phyloP scores from a whole-genome alignment of 2,329 filamentous ascomycete species.

The Cladosporium oxysporum region DNA sequence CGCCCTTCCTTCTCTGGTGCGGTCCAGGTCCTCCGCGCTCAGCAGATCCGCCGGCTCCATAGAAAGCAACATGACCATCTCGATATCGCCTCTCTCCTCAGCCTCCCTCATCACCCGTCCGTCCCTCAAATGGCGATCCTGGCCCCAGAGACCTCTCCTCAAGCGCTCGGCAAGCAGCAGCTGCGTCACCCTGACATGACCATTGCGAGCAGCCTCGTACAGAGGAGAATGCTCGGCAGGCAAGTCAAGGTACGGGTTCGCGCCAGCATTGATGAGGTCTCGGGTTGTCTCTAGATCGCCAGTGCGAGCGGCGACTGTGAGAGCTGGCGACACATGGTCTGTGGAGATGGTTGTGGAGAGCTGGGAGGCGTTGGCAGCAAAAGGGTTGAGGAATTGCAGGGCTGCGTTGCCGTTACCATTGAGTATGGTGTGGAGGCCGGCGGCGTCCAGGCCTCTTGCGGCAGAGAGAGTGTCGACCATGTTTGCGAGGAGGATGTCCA shows the following conservation, averaged over 20 bases:
- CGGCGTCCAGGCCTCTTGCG: conserved; percentile 6
- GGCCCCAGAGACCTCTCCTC: conserved; percentile 16
- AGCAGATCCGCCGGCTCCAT: conserved; percentile 14
- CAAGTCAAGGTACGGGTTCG: conserved; percentile 6
- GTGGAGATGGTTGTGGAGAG: background rate
- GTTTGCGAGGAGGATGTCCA: background rate
- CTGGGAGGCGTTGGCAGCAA: background rate
- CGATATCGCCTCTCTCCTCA: conserved; percentile 16
- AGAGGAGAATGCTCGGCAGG: conserved; percentile 13
- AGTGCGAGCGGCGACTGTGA: conserved; percentile 11
- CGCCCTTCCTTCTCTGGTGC: conserved; percentile 6
- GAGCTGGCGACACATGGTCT: conserved; percentile 1
- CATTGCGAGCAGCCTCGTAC: conserved; percentile 10
- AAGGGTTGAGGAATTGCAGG: conserved; percentile 9
- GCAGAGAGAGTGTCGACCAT: conserved; percentile 7
- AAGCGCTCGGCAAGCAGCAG: conserved; percentile 12
- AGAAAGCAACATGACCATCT: conserved; percentile 16
- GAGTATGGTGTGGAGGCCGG: conserved; percentile 8
- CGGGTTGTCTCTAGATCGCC: conserved; percentile 3
- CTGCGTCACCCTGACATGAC: conserved; percentile 13
- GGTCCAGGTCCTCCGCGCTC: conserved; percentile 8
- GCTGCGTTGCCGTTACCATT: conserved; percentile 1
- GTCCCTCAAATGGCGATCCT: conserved; percentile 11
- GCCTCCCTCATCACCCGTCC: conserved; percentile 14
- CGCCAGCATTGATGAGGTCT: conserved; percentile 6